These are phyloP conservation scores for Asterophora parasitica DNA, from an alignment of 768 basidiomycete species.

Conservation along the genomic window DNA sequence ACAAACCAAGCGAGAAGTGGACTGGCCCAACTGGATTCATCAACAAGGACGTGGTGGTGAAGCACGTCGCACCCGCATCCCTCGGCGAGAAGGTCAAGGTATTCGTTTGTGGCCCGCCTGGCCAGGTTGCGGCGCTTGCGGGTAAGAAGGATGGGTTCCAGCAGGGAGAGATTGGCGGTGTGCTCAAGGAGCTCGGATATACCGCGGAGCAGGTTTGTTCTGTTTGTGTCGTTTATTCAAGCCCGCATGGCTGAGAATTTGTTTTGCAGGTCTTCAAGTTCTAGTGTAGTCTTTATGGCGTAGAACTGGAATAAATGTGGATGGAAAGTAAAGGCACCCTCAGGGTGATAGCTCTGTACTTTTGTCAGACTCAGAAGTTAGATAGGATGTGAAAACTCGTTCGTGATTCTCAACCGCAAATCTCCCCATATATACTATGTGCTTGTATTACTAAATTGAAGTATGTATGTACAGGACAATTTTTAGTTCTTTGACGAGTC, in stretches of 20 bases:
- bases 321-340: no score
- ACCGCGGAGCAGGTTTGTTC: slow-evolving; percentile 69
- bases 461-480: no score
- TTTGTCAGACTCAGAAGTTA: no score
- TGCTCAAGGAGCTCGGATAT: slow-evolving; percentile 88
- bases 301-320: not conserved
- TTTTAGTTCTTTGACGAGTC: no score
- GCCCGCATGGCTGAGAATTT: not conserved
- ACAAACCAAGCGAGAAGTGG: slow-evolving; percentile 60
- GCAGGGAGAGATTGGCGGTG: slow-evolving; percentile 78
- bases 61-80: slow-evolving; percentile 61
- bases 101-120: slow-evolving; percentile 90
- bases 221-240: not conserved
- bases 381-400: no score
- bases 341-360: no score
- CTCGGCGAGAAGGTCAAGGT: slow-evolving; percentile 79
- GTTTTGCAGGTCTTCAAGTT: slow-evolving; percentile 38
- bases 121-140: slow-evolving; percentile 81
- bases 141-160: slow-evolving; percentile 87
- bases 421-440: no score
- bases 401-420: no score
- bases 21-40: slow-evolving; percentile 73
- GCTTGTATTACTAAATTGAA: no score
- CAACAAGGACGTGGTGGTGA: slow-evolving; percentile 63
- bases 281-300: slow-evolving; percentile 12